Percentiles rank a stretch among this genome's conserved stretches.
phyloP scores from a whole-genome alignment of 257 asterid species.

The Solanum pinnatisectum region DNA sequence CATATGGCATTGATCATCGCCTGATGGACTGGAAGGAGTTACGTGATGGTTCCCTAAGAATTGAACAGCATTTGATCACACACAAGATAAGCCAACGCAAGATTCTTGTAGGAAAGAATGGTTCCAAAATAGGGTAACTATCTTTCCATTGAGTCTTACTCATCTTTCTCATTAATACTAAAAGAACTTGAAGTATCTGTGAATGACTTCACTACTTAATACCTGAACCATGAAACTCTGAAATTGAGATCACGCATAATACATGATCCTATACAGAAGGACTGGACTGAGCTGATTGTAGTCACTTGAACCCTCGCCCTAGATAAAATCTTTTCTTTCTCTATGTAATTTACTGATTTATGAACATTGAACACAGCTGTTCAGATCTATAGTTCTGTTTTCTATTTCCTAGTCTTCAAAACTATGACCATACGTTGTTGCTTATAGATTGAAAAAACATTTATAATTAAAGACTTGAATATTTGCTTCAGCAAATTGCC shows the following conservation, averaged over 20 bases:
- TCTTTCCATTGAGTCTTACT: neutral
- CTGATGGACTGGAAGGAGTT: constrained; percentile 91
- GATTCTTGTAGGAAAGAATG: constrained; percentile 83
- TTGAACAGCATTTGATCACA: constrained; percentile 94
- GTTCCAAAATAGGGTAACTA: constrained; percentile 72
- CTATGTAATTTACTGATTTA: neutral
- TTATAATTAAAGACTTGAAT: neutral
- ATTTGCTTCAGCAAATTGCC: neutral
- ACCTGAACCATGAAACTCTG: neutral
- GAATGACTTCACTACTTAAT: neutral
- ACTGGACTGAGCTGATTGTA: neutral
- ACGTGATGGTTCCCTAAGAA: constrained; percentile 79
- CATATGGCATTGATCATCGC: constrained; percentile 81
- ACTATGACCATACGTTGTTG: neutral
- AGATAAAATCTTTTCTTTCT: neutral
- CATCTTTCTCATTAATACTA: neutral
- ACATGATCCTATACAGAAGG: neutral
- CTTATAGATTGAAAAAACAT: neutral
- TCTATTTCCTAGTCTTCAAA: neutral
- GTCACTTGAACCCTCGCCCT: neutral
- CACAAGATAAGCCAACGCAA: constrained; percentile 86
- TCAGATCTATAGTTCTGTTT: neutral
- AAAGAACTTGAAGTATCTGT: neutral
- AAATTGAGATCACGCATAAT: neutral
- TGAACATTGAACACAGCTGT: neutral